Conservation (phyloP, 345 rosid genomes). For the Salix koriyanagi region DNA sequence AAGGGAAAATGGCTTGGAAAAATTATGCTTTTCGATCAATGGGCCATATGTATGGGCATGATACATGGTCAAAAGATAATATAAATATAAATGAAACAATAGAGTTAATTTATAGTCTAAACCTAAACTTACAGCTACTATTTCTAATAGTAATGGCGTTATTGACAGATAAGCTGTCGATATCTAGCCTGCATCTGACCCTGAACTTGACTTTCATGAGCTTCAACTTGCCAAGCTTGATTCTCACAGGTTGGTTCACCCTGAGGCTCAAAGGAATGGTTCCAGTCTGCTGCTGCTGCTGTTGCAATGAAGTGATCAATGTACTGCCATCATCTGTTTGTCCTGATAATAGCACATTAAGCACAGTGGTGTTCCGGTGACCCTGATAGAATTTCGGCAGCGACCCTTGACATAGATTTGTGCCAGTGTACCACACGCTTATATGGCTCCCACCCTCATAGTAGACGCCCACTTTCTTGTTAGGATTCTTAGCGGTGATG, state of each 20-base stretch:
- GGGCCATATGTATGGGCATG: background rate
- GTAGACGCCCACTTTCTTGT: conserved; percentile 70
- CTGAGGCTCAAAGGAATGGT: conserved; percentile 55
- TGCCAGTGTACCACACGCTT: conserved; percentile 46
- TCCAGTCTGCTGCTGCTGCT: conserved; percentile 47
- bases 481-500: conserved; percentile 66
- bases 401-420: conserved; percentile 60
- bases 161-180: conserved; percentile 43
- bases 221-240: conserved; percentile 72
- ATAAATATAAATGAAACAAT: background rate
- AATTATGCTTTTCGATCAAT: background rate
- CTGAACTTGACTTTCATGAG: conserved; percentile 53
- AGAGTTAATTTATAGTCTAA: conserved; percentile 38
- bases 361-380: conserved; percentile 70
- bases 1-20: background rate
- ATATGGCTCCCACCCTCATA: conserved; percentile 80
- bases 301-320: conserved; percentile 33
- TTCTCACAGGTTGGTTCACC: conserved; percentile 72
- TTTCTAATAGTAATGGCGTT: conserved; percentile 42
- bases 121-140: conserved; percentile 60
- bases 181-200: conserved; percentile 55
- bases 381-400: conserved; percentile 90
- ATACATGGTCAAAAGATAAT: background rate
- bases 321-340: conserved; percentile 45
- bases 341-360: conserved; percentile 51